phyloP scores from a whole-genome alignment of 768 basidiomycete species.

The Mycena crocata region DNA sequence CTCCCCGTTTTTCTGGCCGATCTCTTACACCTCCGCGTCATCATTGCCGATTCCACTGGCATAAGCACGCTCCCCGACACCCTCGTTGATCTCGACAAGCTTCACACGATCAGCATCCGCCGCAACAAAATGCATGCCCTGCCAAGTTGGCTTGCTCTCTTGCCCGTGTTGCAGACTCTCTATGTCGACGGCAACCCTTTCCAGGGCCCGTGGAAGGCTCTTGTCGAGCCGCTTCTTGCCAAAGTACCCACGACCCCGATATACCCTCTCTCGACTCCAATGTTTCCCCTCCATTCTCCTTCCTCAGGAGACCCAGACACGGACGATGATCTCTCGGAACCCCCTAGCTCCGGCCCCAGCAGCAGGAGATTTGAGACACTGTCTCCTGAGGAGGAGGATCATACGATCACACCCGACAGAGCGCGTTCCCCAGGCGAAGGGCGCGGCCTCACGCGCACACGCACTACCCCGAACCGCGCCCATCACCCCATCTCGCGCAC shows the following conservation, averaged over 20 bases:
- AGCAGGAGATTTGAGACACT: slow-evolving; percentile 29
- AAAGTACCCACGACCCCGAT: slow-evolving; percentile 69
- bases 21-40: slow-evolving; percentile 81
- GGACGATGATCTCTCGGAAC: slow-evolving; percentile 70
- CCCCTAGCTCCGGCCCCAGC: slow-evolving; percentile 52
- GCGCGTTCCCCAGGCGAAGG: slow-evolving; percentile 53
- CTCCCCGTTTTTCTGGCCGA: slow-evolving; percentile 90
- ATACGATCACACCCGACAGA: slow-evolving; percentile 77
- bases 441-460: slow-evolving; percentile 72
- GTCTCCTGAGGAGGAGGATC: slow-evolving; percentile 70
- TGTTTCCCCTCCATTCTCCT: slow-evolving; percentile 62
- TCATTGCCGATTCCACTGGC: slow-evolving; percentile 93
- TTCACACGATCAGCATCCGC: slow-evolving; percentile 92
- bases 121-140: slow-evolving; percentile 89
- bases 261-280: slow-evolving; percentile 76
- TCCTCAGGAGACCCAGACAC: slow-evolving; percentile 52
- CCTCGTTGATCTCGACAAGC: slow-evolving; percentile 76
- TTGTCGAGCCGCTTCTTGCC: slow-evolving; percentile 86
- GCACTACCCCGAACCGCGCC: slow-evolving; percentile 77
- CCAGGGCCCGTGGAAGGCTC: slow-evolving; percentile 90
- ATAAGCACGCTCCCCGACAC: slow-evolving; percentile 81
- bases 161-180: slow-evolving; percentile 86
- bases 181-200: slow-evolving; percentile 98
- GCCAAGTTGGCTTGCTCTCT: slow-evolving; percentile 94
- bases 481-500: slow-evolving; percentile 53